Evolutionary conservation across 306 rosid genomes (phyloP).

Genomic region (Sophora flavescens): DNA sequence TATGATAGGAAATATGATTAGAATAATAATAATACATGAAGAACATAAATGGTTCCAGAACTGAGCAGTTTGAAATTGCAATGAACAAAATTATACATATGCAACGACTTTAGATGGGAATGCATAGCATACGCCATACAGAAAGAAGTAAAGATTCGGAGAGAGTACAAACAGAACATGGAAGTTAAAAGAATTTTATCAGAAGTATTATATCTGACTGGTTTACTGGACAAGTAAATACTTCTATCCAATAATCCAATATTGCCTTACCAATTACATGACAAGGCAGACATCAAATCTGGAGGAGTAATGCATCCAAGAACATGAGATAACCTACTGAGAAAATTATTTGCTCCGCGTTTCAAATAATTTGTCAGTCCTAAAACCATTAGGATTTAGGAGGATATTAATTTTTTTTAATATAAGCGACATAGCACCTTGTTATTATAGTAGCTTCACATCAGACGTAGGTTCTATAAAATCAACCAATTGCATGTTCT

Average conservation of each 20-base stretch:
- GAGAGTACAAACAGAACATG: neutral
- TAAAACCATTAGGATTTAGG: neutral
- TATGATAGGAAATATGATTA: constrained; percentile 3
- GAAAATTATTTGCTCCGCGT: neutral
- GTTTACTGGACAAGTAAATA: neutral
- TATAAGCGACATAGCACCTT: neutral
- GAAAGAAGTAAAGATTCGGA: neutral
- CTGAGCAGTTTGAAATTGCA: neutral
- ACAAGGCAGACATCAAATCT: constrained; percentile 32
- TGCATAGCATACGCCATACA: neutral
- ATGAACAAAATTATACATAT: constrained; percentile 5
- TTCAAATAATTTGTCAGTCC: neutral
- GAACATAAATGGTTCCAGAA: neutral
- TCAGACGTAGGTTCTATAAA: neutral
- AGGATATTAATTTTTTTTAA: neutral
- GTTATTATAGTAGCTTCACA: constrained; percentile 7
- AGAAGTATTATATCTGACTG: constrained; percentile 9
- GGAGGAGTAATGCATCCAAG: neutral
- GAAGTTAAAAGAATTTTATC: neutral
- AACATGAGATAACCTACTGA: neutral
- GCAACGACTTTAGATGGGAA: constrained; percentile 8
- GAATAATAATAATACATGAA: constrained; percentile 15
- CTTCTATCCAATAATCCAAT: neutral
- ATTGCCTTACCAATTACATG: neutral
- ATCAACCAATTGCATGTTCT: constrained; percentile 6